Base-by-base conservation (phyloP, 2,329 filamentous ascomycete species). In the Canariomyces notabilis region DNA sequence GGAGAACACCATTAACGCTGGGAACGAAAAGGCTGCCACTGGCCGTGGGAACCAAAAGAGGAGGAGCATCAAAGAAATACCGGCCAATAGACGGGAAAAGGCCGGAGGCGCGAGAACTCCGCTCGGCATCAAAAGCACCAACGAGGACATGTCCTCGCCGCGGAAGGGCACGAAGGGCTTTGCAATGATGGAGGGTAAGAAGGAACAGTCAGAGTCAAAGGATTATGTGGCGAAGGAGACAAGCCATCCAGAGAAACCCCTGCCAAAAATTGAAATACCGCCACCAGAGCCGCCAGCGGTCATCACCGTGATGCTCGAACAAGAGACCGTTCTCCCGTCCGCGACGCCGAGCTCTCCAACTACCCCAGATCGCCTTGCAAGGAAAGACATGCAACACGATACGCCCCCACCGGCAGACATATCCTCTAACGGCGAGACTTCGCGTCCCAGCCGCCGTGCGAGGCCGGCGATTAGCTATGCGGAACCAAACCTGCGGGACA, bases 401-500 rank as follows among this genome's bases (percentile, higher is more conserved):
- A 82, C 80, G 0, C 79, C 80, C 2, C 80, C 80, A 4, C 80
- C 80, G 4, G 63, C 69, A 14, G 76, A 82, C 53, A 74, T 83
- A 29, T 76, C 73, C 6, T 68, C 66, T 6, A 72, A 65, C 29
- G 74, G 76, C 40, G 77, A 84, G 55, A 76, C 76, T 21, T 73
- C 77, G 21, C 76, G 87, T 36, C 77, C 79, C 18, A 84, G 82
- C 56, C 74, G 87, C 54, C 77, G 87, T 53, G 79, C 80, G 38
- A 75, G 84, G 57, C 69, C 79, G 9, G 74, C 81, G 40, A 77
- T 93, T 51, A 91, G 85, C 68, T 93, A 93, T 63, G 85, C 86
- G 9, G 86, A 91, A 63, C 87, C 87, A 1, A 91, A 86, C 58
- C 71, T 93, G 34, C 77, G 85, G 51, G 85, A 83, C 60, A 93